Percentiles rank a stretch among this genome's conserved stretches.
Conservation (phyloP, 2,329 filamentous ascomycete genomes). For the Aspergillus hortae region DNA sequence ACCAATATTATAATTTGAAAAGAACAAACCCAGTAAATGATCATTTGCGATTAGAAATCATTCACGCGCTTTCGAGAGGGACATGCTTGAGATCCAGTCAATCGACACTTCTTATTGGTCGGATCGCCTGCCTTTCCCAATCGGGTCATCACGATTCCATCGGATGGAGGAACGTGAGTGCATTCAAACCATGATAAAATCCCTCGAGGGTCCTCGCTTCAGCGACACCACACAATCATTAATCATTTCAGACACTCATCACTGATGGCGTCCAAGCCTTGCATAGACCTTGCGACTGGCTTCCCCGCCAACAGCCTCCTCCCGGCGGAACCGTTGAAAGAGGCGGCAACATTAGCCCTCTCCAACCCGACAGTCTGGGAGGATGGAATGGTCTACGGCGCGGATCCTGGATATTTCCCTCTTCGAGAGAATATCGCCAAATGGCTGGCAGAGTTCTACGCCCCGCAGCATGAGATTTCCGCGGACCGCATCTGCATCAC, state of each 20-base stretch:
- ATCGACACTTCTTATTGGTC: not conserved
- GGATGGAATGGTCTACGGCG: slow-evolving; percentile 70
- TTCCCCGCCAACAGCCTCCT: slow-evolving; percentile 57
- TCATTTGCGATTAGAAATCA: too few relatives aligned
- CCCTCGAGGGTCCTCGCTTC: not conserved
- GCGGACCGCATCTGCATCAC: slow-evolving; percentile 70
- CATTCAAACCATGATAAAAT: not conserved
- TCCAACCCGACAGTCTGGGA: slow-evolving; percentile 55
- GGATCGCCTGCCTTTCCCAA: not conserved
- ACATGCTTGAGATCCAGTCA: not conserved
- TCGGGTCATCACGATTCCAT: not conserved
- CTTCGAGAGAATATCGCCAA: slow-evolving; percentile 63
- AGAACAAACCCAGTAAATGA: too few relatives aligned
- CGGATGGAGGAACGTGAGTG: not conserved
- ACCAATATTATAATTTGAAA: too few relatives aligned
- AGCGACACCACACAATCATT: not conserved
- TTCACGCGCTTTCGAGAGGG: too few relatives aligned
- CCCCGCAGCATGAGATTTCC: slow-evolving; percentile 38
- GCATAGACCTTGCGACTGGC: slow-evolving; percentile 40
- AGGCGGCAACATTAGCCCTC: slow-evolving; percentile 59
- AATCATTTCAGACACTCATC: not conserved
- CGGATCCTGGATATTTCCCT: slow-evolving; percentile 68
- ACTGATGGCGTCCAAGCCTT: not conserved
- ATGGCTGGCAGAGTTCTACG: slow-evolving; percentile 67
- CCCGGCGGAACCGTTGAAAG: slow-evolving; percentile 58